These are phyloP conservation scores for Nicotiana rustica DNA, from an alignment of 305 asterid species.

Conservation along the genomic window DNA sequence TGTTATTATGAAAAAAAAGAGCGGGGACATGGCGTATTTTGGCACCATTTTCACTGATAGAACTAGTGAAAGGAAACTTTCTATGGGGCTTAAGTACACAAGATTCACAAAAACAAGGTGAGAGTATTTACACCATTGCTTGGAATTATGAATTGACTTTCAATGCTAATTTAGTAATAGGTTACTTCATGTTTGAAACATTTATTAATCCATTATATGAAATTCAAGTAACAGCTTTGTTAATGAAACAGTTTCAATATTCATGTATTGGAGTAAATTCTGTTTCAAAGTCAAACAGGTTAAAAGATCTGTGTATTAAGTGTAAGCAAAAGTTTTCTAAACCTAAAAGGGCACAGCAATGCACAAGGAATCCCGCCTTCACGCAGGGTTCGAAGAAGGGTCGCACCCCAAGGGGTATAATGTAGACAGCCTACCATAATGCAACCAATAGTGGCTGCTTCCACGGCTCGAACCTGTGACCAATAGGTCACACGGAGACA, in stretches of 20 bases:
- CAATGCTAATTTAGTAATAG: constrained; percentile 3
- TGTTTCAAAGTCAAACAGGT: neutral
- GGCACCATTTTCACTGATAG: constrained; percentile 19
- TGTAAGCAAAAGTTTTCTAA: neutral
- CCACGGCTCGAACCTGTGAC: too few species aligned
- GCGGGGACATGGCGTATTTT: neutral
- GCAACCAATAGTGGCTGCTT: too few species aligned
- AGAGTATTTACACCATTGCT: constrained; percentile 4
- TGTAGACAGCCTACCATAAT: too few species aligned
- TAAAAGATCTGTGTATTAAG: neutral
- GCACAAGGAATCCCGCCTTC: too few species aligned
- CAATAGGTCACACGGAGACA: too few species aligned
- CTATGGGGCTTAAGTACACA: neutral
- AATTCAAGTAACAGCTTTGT: neutral
- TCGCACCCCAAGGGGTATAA: too few species aligned
- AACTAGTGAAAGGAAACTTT: neutral
- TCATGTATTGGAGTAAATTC: neutral
- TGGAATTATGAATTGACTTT: constrained; percentile 1
- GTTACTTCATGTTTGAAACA: constrained; percentile 20
- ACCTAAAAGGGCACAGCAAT: too few species aligned
- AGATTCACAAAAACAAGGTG: constrained; percentile 5
- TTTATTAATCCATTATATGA: neutral
- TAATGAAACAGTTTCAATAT: constrained; percentile 17
- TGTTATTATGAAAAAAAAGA: neutral
- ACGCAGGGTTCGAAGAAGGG: too few species aligned